Percentiles rank a stretch among this genome's conserved stretches.
These are phyloP conservation scores for Odontarrhena argentea DNA, from an alignment of 345 rosid species.

Conservation along the genomic window DNA sequence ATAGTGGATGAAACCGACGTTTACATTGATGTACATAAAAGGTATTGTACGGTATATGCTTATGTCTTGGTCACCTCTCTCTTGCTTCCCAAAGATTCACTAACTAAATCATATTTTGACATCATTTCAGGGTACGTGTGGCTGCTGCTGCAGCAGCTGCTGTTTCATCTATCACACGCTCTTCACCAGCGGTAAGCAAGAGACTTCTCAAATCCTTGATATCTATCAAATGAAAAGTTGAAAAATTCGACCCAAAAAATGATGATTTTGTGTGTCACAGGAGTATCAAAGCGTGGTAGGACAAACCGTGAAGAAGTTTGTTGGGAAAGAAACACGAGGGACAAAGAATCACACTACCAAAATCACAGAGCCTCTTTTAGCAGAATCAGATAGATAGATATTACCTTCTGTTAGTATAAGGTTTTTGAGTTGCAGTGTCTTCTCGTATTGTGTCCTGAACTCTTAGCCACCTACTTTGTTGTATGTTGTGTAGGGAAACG, in stretches of 20 bases:
- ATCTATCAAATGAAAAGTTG: neutral
- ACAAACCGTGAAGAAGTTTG: constrained; percentile 36
- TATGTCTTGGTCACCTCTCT: constrained; percentile 14
- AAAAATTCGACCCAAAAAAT: neutral
- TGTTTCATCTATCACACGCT: constrained; percentile 51
- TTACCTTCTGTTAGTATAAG: constrained; percentile 1
- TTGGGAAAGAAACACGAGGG: constrained; percentile 31
- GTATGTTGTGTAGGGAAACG: constrained; percentile 21
- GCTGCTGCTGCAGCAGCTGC: constrained; percentile 70
- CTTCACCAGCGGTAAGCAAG: constrained; percentile 47
- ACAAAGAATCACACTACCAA: constrained; percentile 25
- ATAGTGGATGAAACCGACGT: constrained; percentile 84
- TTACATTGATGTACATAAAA: constrained; percentile 75
- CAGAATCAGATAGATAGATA: constrained; percentile 35
- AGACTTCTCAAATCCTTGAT: neutral
- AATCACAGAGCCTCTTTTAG: constrained; percentile 34
- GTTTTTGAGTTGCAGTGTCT: neutral
- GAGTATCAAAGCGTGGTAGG: constrained; percentile 47
- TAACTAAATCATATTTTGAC: constrained; percentile 1
- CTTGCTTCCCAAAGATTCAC: constrained; percentile 4
- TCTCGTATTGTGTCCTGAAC: neutral
- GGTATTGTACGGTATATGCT: constrained; percentile 42
- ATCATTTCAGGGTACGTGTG: constrained; percentile 61
- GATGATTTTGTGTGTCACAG: constrained; percentile 24
- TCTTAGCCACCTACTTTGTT: constrained; percentile 22